phyloP scores from a whole-genome alignment of 2,329 filamentous ascomycete genomes.

The Escovopsis weberi region DNA sequence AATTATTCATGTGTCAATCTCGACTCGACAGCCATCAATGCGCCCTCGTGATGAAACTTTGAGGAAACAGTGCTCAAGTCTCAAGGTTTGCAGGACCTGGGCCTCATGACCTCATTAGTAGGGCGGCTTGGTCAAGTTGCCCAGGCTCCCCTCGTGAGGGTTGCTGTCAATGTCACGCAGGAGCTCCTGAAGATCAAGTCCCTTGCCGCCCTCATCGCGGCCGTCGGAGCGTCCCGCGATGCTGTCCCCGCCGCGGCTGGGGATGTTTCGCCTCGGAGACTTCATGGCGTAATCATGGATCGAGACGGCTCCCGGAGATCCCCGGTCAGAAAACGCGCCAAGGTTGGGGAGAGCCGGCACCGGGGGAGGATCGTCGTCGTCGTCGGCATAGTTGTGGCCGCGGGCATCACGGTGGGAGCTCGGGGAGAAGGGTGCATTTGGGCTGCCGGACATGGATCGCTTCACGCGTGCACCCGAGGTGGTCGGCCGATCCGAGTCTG shows the following conservation, averaged over 20 bases:
- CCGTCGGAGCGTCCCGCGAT: slow-evolving; percentile 19
- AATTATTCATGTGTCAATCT: too few relatives aligned
- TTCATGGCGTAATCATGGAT: slow-evolving; percentile 23
- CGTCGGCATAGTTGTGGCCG: slow-evolving; percentile 8
- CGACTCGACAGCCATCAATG: too few relatives aligned
- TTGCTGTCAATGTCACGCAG: slow-evolving; percentile 36
- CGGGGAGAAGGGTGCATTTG: slow-evolving; percentile 25
- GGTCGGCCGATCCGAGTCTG: slow-evolving; percentile 12
- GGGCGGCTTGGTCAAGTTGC: slow-evolving; percentile 33
- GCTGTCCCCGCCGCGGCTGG: slow-evolving; percentile 29
- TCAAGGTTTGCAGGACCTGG: too few relatives aligned
- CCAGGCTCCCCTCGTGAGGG: slow-evolving; percentile 29
- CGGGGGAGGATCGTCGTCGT: slow-evolving; percentile 32
- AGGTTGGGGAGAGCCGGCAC: slow-evolving; percentile 39
- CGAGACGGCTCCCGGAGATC: slow-evolving; percentile 15
- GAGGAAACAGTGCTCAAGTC: not conserved
- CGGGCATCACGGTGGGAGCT: slow-evolving; percentile 15
- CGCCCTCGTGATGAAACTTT: too few relatives aligned
- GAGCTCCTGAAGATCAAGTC: slow-evolving; percentile 33
- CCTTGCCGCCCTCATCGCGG: slow-evolving; percentile 18
- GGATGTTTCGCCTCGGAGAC: slow-evolving; percentile 21
- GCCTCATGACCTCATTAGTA: slow-evolving; percentile 20
- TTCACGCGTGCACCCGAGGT: slow-evolving; percentile 16
- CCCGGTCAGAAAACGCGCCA: slow-evolving; percentile 16
- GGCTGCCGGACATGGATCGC: slow-evolving; percentile 21